Conservation (phyloP, 2,329 filamentous ascomycete species). For the Dothidotthia symphoricarpi region DNA sequence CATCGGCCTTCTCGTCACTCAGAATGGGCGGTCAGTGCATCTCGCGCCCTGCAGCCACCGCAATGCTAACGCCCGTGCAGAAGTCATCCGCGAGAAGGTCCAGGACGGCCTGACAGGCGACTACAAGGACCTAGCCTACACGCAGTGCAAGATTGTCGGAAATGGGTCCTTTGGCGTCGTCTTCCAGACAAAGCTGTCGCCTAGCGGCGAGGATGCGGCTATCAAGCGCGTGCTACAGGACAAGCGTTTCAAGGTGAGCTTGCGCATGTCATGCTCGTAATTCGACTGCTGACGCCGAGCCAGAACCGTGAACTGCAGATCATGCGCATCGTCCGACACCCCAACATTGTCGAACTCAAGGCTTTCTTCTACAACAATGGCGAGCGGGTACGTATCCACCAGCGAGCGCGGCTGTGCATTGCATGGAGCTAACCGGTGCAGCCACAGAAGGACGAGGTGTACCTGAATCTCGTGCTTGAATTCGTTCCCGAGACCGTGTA, state of each 20-base stretch:
- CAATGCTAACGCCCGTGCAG: constrained; percentile 53
- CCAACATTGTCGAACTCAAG: constrained; percentile 98
- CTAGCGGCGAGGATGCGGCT: constrained; percentile 95
- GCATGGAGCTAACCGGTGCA: constrained; percentile 33
- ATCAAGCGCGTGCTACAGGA: constrained; percentile 99
- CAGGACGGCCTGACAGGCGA: constrained; percentile 97
- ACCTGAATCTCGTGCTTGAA: constrained; percentile 96
- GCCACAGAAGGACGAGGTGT: constrained; percentile 80
- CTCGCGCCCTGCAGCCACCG: not conserved
- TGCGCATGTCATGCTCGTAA: constrained; percentile 17
- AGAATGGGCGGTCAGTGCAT: constrained; percentile 92
- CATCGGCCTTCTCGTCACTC: constrained; percentile 81
- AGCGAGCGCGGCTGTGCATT: constrained; percentile 10
- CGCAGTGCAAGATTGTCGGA: constrained; percentile 98
- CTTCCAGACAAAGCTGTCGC: constrained; percentile 97
- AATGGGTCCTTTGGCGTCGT: constrained; percentile 99
- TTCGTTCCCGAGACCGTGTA: constrained; percentile 99
- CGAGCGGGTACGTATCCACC: constrained; percentile 70
- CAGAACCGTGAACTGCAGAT: constrained; percentile 99
- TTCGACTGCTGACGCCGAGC: constrained; percentile 27
- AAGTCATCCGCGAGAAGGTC: constrained; percentile 97
- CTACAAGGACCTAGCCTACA: constrained; percentile 95
- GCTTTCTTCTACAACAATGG: constrained; percentile 99
- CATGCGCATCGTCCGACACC: constrained; percentile 98
- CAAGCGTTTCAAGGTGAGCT: constrained; percentile 94